A percentile compares a stretch with the other conserved stretches of the same genome.
phyloP scores from a whole-genome alignment of 2,329 filamentous ascomycete species.

The Penicillium digitatum region DNA sequence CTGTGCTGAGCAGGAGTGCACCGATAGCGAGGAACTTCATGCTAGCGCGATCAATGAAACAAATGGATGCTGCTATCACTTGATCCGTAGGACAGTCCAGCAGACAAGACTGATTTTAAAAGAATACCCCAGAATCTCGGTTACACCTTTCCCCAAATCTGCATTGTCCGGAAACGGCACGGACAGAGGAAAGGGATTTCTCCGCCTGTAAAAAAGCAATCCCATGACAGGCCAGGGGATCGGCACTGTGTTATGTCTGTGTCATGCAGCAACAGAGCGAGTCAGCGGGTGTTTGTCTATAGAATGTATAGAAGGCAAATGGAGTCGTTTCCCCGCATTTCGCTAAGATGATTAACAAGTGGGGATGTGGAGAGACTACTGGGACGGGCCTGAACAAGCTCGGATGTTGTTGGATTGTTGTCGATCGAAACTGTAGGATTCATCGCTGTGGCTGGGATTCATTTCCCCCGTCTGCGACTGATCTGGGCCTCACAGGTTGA shows the following conservation, averaged over 20 bases:
- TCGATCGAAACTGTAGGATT: not conserved
- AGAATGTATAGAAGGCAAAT: not conserved
- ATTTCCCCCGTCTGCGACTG: constrained; percentile 16
- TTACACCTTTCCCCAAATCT: not conserved
- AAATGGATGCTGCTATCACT: not conserved
- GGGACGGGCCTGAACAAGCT: not conserved
- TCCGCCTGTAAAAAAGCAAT: constrained; percentile 26
- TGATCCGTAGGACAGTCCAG: not conserved
- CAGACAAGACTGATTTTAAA: constrained; percentile 1
- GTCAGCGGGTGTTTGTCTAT: not conserved
- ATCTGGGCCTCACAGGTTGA: constrained; percentile 4
- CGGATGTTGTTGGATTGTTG: not conserved
- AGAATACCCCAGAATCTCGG: not conserved
- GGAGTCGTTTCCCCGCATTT: constrained; percentile 18
- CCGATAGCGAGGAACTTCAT: constrained; percentile 27
- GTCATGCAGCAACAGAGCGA: not conserved
- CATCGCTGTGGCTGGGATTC: constrained; percentile 1
- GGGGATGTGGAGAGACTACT: constrained; percentile 10
- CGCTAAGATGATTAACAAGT: constrained; percentile 7
- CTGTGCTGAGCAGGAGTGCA: constrained; percentile 21
- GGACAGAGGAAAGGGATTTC: constrained; percentile 14
- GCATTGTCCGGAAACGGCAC: not conserved
- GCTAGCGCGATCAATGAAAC: not conserved
- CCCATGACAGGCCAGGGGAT: not conserved
- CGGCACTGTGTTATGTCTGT: constrained; percentile 5